These are phyloP conservation scores for Eucalyptus coolabah DNA, from an alignment of 345 rosid species.

Conservation along the genomic window DNA sequence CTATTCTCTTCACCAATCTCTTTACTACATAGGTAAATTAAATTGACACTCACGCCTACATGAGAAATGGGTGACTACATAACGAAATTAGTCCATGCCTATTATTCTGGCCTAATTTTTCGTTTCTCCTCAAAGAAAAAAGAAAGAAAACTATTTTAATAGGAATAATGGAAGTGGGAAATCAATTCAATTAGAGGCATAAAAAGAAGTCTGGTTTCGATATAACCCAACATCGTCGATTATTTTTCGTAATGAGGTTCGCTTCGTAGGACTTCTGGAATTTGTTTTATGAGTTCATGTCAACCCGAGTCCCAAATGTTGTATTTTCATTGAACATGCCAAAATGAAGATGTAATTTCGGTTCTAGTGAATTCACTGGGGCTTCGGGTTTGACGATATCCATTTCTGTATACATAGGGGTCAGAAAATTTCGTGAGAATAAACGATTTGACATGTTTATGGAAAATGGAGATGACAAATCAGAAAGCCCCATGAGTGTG, in stretches of 20 bases:
- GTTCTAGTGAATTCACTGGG: not conserved
- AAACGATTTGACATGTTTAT: not conserved
- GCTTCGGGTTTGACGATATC: not conserved
- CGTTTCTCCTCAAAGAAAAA: not conserved
- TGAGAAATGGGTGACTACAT: not conserved
- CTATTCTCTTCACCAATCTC: not conserved
- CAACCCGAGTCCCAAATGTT: not conserved
- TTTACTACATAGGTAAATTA: not conserved
- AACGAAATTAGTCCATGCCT: not conserved
- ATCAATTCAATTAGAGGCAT: not conserved
- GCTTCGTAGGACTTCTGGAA: not conserved
- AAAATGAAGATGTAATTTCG: not conserved
- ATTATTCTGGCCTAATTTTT: not conserved
- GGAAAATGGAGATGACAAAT: not conserved
- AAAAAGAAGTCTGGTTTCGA: not conserved
- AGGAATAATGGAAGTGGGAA: not conserved
- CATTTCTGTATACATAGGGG: not conserved
- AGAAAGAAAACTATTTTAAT: not conserved
- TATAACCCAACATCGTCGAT: not conserved
- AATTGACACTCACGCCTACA: not conserved
- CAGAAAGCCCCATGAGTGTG: not conserved
- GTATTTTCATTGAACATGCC: not conserved
- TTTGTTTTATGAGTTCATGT: not conserved
- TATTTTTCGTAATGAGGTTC: not conserved
- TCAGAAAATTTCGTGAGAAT: not conserved